Percentiles rank a stretch among this genome's conserved stretches.
Conservation (phyloP, 306 rosid genomes). For the Acacia confusa region DNA sequence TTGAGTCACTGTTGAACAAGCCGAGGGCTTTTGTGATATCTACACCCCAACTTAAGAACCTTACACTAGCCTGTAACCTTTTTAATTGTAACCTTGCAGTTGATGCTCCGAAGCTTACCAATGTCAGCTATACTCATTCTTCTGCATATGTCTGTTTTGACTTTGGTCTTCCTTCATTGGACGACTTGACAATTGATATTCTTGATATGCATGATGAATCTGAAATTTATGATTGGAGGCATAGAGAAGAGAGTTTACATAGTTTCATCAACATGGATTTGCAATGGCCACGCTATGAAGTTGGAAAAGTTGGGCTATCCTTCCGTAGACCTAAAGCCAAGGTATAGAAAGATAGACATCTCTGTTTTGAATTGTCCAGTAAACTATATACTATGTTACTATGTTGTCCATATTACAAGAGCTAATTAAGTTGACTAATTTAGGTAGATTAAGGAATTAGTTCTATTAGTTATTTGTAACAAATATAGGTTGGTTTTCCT, state of each 20-base stretch:
- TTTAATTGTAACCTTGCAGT: constrained; percentile 42
- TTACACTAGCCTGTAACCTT: constrained; percentile 41
- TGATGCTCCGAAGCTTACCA: constrained; percentile 43
- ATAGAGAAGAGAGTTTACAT: constrained; percentile 27
- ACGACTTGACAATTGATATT: constrained; percentile 36
- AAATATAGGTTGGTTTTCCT: too few species aligned
- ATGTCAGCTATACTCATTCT: constrained; percentile 41
- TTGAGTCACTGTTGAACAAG: constrained; percentile 31
- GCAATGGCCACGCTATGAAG: constrained; percentile 22
- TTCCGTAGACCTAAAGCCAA: neutral
- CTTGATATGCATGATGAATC: constrained; percentile 27
- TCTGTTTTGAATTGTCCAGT: neutral
- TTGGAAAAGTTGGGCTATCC: constrained; percentile 29
- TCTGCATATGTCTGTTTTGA: constrained; percentile 37
- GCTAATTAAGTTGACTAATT: too few species aligned
- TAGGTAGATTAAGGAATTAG: too few species aligned
- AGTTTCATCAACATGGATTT: constrained; percentile 32
- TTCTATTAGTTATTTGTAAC: too few species aligned
- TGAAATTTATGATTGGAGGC: constrained; percentile 27
- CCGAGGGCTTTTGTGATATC: constrained; percentile 50
- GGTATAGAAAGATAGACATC: constrained; percentile 7
- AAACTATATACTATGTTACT: neutral
- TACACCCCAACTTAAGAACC: constrained; percentile 38
- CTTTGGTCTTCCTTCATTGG: constrained; percentile 37
- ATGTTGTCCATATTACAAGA: neutral